Conservation (phyloP, 2,329 filamentous ascomycete species). For the Alternaria arborescens region DNA sequence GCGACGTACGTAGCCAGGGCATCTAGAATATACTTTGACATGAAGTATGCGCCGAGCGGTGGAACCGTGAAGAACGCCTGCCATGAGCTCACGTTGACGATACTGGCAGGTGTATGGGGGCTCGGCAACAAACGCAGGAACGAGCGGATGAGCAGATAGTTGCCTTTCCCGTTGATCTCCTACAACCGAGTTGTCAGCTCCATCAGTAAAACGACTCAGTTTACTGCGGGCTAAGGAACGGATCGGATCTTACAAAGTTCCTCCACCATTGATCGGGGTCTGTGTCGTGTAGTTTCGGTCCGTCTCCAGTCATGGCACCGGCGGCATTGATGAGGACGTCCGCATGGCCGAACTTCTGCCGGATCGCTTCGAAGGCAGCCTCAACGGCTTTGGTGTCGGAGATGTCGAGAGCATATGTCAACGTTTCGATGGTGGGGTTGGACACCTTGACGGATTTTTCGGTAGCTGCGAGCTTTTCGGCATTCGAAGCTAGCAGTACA, state of each 20-base stretch:
- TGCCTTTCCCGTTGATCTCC: conserved; percentile 48
- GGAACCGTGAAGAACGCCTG: conserved; percentile 21
- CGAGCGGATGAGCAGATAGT: conserved; percentile 40
- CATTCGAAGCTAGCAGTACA: conserved; percentile 44
- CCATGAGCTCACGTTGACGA: conserved; percentile 28
- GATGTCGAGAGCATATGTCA: conserved; percentile 42
- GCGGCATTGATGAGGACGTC: conserved; percentile 32
- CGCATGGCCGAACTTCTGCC: conserved; percentile 26
- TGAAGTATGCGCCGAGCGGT: conserved; percentile 17
- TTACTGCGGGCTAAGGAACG: background rate
- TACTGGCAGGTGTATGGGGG: conserved; percentile 28
- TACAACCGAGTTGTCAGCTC: conserved; percentile 15
- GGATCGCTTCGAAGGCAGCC: conserved; percentile 22
- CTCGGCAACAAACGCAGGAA: conserved; percentile 37
- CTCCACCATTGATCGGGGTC: conserved; percentile 29
- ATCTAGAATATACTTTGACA: conserved; percentile 21
- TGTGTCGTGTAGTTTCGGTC: conserved; percentile 25
- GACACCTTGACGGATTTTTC: conserved; percentile 37
- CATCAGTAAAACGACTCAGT: background rate
- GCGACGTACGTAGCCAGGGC: conserved; percentile 24
- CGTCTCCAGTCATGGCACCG: conserved; percentile 18
- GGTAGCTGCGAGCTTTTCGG: conserved; percentile 31
- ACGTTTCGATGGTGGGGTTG: conserved; percentile 41
- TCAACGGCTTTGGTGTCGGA: conserved; percentile 28
- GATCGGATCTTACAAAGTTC: conserved; percentile 24